These are phyloP conservation scores for Pichia inconspicua DNA, from an alignment of 1,139 yeast species.

Conservation along the genomic window DNA sequence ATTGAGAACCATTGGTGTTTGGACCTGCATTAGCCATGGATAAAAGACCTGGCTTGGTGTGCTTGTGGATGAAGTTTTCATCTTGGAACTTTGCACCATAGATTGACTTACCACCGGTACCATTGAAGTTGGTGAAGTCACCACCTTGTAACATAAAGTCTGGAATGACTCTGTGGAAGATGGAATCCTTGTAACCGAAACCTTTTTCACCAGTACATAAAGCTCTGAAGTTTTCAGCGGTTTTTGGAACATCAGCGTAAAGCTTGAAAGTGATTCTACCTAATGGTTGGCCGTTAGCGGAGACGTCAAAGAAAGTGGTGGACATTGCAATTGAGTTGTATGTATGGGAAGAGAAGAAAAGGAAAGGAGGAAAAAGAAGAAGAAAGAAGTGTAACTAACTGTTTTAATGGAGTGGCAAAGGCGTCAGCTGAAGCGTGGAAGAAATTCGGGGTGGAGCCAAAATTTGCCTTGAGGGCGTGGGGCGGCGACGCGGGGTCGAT, in stretches of 20 bases:
- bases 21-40: constrained; percentile 99
- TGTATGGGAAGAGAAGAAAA: constrained; percentile 13
- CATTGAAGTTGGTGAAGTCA: constrained; percentile 90
- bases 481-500: too few relatives aligned
- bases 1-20: constrained; percentile 99
- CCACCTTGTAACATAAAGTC: constrained; percentile 99
- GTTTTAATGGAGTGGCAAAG: not conserved
- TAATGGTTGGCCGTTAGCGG: constrained; percentile 36
- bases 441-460: too few relatives aligned
- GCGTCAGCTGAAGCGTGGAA: too few relatives aligned
- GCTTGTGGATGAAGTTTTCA: constrained; percentile 84
- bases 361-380: constrained; percentile 12
- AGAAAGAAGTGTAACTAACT: not conserved
- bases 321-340: constrained; percentile 19
- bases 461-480: too few relatives aligned
- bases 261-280: constrained; percentile 80
- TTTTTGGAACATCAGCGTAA: constrained; percentile 94
- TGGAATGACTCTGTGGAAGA: constrained; percentile 98
- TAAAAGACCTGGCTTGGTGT: constrained; percentile 88
- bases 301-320: constrained; percentile 30
- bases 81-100: constrained; percentile 94
- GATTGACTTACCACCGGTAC: constrained; percentile 98
- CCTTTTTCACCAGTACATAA: constrained; percentile 97
- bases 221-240: constrained; percentile 97
- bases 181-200: constrained; percentile 82